Evolutionary conservation across 1,139 yeast genomes (phyloP).

Genomic region (Pneumocystis wakefieldiae): DNA sequence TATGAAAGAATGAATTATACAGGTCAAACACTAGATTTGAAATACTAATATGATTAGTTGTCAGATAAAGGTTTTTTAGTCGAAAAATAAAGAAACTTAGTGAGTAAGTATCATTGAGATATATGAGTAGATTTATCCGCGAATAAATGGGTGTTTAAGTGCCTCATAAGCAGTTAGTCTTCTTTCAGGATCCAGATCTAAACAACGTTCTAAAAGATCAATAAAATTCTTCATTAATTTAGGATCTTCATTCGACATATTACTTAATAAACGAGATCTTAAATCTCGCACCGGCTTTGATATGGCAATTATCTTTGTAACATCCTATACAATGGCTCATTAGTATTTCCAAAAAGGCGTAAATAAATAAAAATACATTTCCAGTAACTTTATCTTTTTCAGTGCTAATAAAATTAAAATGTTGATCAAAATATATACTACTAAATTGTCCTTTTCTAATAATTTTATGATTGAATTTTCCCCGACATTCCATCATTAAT

Average conservation of each 20-base stretch:
- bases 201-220: slow-evolving; percentile 55
- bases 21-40: no score
- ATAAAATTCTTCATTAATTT: slow-evolving; percentile 14
- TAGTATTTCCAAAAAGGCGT: slow-evolving; percentile 3
- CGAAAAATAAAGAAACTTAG: not conserved
- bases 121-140: slow-evolving; percentile 20
- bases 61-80: not conserved
- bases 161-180: slow-evolving; percentile 60
- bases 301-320: not conserved
- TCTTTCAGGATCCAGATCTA: slow-evolving; percentile 57
- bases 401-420: slow-evolving; percentile 19
- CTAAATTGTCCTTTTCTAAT: slow-evolving; percentile 21
- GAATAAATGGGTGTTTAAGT: slow-evolving; percentile 51
- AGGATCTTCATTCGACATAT: slow-evolving; percentile 7
- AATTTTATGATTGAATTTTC: slow-evolving; percentile 23
- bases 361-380: slow-evolving; percentile 14
- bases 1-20: no score
- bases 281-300: slow-evolving; percentile 12
- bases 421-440: slow-evolving; percentile 22
- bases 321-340: not conserved
- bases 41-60: no score
- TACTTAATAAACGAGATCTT: slow-evolving; percentile 4
- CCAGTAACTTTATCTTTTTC: slow-evolving; percentile 21
- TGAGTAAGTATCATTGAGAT: not conserved
- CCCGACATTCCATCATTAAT: slow-evolving; percentile 23